A percentile compares a stretch with the other conserved stretches of the same genome.
Evolutionary conservation across 1,284 basidiomycete species (phyloP).

Genomic region (Microbotryum violaceum): DNA sequence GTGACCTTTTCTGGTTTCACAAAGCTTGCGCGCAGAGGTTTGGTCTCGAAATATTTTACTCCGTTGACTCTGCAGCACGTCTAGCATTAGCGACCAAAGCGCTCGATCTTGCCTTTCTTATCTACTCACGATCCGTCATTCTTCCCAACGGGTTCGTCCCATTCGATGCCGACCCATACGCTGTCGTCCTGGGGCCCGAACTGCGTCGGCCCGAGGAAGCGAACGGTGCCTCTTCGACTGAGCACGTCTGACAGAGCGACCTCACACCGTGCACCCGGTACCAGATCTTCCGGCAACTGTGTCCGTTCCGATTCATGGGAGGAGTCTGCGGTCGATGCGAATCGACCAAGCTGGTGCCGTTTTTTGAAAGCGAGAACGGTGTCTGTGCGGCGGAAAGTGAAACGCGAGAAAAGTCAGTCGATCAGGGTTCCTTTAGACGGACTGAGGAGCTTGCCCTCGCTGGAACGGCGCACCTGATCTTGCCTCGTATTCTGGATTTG

Average conservation of each 20-base stretch:
- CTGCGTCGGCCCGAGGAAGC: conserved; percentile 71
- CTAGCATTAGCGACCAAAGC: neutral
- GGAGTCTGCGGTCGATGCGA: conserved; percentile 48
- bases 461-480: conserved; percentile 40
- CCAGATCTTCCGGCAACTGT: conserved; percentile 45
- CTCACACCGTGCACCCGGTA: conserved; percentile 68
- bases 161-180: conserved; percentile 85
- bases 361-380: conserved; percentile 87
- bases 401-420: neutral
- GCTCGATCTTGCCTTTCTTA: too few relatives aligned
- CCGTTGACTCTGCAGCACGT: conserved; percentile 65
- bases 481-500: conserved; percentile 69
- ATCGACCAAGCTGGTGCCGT: conserved; percentile 79
- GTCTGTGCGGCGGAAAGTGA: conserved; percentile 54
- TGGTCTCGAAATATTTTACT: conserved; percentile 73
- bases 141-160: conserved; percentile 93
- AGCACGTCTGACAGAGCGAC: conserved; percentile 55
- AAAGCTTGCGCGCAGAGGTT: conserved; percentile 72
- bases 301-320: conserved; percentile 15
- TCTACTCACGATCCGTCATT: conserved; percentile 81
- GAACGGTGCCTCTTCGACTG: conserved; percentile 70
- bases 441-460: too few relatives aligned
- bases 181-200: conserved; percentile 53
- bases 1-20: conserved; percentile 74
- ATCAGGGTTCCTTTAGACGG: too few relatives aligned